Conservation (phyloP, 768 basidiomycete genomes). For the Pleurotus pulmonarius region DNA sequence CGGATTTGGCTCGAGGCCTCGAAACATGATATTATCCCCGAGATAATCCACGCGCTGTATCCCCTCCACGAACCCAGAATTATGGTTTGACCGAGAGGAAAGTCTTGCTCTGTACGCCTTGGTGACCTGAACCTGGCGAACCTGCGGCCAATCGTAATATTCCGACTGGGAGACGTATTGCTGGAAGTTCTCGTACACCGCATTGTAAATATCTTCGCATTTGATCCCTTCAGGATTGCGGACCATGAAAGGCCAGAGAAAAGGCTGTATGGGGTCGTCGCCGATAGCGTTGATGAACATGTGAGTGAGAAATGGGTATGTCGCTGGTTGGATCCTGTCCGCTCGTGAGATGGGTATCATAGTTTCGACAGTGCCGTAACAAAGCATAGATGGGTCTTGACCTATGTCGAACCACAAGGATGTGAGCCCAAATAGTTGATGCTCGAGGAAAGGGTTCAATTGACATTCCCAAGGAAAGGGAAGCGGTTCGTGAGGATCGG, state of each 20-base stretch:
- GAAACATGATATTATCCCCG: conserved; percentile 43
- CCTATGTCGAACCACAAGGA: conserved; percentile 50
- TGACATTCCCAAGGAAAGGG: conserved; percentile 48
- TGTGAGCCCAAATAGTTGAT: conserved; percentile 33
- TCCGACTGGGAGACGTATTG: conserved; percentile 30
- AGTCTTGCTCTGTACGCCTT: conserved; percentile 26
- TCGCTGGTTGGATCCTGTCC: conserved; percentile 54
- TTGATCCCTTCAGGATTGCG: conserved; percentile 42
- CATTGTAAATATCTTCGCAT: conserved; percentile 48
- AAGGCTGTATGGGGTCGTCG: conserved; percentile 41
- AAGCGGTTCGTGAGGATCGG: conserved; percentile 30
- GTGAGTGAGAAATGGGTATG: conserved; percentile 53
- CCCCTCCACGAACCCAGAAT: conserved; percentile 13
- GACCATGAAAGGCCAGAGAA: conserved; percentile 57
- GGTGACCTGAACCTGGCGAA: conserved; percentile 26
- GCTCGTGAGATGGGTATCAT: conserved; percentile 27
- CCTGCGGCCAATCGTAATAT: conserved; percentile 28
- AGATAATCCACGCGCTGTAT: conserved; percentile 43
- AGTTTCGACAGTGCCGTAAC: conserved; percentile 24
- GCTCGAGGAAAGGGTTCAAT: conserved; percentile 55
- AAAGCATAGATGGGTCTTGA: conserved; percentile 17
- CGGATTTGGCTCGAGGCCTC: conserved; percentile 49
- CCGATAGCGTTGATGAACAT: conserved; percentile 53
- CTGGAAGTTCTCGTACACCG: conserved; percentile 42
- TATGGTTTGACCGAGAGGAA: conserved; percentile 6